Conservation (phyloP, 2,329 filamentous ascomycete genomes). For the Colletotrichum costaricense region DNA sequence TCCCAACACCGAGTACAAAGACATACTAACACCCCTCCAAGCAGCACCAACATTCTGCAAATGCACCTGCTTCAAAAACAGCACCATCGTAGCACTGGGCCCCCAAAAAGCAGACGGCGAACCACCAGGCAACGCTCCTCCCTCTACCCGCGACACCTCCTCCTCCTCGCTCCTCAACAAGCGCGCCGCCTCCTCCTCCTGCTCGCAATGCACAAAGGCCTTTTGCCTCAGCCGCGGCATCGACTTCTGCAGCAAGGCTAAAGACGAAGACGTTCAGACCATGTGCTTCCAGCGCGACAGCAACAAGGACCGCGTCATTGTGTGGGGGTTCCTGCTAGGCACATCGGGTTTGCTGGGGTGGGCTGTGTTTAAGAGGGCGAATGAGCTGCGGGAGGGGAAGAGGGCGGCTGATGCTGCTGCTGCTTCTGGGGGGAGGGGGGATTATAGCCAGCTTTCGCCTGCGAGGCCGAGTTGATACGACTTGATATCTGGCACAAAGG, state of each 20-base stretch:
- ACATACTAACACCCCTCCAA: slow-evolving; percentile 45
- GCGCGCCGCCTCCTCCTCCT: slow-evolving; percentile 58
- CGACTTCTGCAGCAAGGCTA: slow-evolving; percentile 71
- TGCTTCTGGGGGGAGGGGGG: slow-evolving; percentile 32
- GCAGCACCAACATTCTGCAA: slow-evolving; percentile 75
- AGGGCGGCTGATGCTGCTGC: slow-evolving; percentile 22
- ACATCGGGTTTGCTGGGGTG: slow-evolving; percentile 70
- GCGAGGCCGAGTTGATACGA: slow-evolving; percentile 4
- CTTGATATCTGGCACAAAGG: neutral
- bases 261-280: slow-evolving; percentile 71
- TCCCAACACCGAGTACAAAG: neutral
- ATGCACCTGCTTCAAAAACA: slow-evolving; percentile 77
- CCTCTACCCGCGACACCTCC: slow-evolving; percentile 40
- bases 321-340: slow-evolving; percentile 72
- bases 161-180: slow-evolving; percentile 34
- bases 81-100: slow-evolving; percentile 73
- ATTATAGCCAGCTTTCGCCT: slow-evolving; percentile 11
- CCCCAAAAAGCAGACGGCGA: slow-evolving; percentile 47
- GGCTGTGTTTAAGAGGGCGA: slow-evolving; percentile 63
- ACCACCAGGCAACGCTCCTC: slow-evolving; percentile 32
- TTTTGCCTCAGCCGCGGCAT: slow-evolving; percentile 71
- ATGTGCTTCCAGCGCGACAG: slow-evolving; percentile 76
- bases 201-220: slow-evolving; percentile 72
- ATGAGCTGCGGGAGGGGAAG: slow-evolving; percentile 52
- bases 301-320: slow-evolving; percentile 74